A percentile compares a stretch with the other conserved stretches of the same genome.
These are phyloP conservation scores for Erodium texanum DNA, from an alignment of 441 rosid species.

Conservation along the genomic window DNA sequence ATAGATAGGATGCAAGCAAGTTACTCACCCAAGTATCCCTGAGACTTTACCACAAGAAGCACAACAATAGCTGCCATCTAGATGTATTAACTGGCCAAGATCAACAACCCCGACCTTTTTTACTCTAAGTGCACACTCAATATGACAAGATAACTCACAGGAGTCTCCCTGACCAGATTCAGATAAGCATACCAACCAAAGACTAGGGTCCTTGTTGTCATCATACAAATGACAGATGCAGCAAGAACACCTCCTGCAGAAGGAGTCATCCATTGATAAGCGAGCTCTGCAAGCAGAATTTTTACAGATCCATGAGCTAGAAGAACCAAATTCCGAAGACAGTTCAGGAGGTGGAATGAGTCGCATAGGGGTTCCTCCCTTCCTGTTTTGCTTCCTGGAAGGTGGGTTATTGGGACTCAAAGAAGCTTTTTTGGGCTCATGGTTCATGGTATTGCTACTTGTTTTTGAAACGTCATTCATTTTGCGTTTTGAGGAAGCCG, in stretches of 20 bases:
- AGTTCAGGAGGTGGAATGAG: conserved; percentile 34
- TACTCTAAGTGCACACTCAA: conserved; percentile 35
- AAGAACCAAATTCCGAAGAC: conserved; percentile 42
- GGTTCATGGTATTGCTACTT: conserved; percentile 46
- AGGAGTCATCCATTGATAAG: conserved; percentile 26
- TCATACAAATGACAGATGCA: conserved; percentile 47
- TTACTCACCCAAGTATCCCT: conserved; percentile 37
- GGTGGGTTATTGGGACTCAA: conserved; percentile 29
- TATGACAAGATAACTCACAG: conserved; percentile 49
- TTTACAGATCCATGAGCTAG: conserved; percentile 57
- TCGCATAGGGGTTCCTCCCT: conserved; percentile 59
- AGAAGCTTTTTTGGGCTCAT: conserved; percentile 42
- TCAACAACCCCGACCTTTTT: conserved; percentile 32
- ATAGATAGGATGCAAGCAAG: conserved; percentile 10
- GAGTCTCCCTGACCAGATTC: conserved; percentile 31
- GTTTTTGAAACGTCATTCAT: conserved; percentile 43
- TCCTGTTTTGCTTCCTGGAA: conserved; percentile 56
- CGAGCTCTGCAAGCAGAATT: conserved; percentile 45
- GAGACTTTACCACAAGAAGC: conserved; percentile 41
- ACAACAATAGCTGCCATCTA: conserved; percentile 42
- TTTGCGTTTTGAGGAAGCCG: conserved; percentile 53
- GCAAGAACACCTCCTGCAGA: conserved; percentile 55
- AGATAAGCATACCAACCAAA: conserved; percentile 48
- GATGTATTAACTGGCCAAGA: conserved; percentile 20
- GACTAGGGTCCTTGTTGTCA: conserved; percentile 55